These are phyloP conservation scores for Cryphonectria nitschkei DNA, from an alignment of 2,329 filamentous ascomycete species.

Conservation along the genomic window DNA sequence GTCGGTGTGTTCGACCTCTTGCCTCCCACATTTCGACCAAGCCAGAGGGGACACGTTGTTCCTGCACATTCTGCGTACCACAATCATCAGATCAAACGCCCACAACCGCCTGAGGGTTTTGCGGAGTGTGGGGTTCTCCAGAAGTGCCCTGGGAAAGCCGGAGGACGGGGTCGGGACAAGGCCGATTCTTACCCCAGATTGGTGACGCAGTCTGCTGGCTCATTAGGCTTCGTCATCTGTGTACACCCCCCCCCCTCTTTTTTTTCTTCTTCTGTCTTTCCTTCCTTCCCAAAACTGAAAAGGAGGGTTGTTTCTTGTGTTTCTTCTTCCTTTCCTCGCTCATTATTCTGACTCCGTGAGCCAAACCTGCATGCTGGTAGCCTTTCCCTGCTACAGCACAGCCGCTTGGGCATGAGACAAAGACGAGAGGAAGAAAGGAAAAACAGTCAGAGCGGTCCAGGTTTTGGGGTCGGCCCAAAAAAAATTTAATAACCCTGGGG, in stretches of 20 bases:
- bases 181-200: slow-evolving; percentile 28
- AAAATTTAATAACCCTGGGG: slow-evolving; percentile 17
- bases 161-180: slow-evolving; percentile 22
- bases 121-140: slow-evolving; percentile 25
- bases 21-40: not conserved
- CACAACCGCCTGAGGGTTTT: slow-evolving; percentile 22
- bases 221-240: slow-evolving; percentile 2
- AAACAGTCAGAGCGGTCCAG: not conserved
- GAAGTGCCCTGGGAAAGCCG: slow-evolving; percentile 8
- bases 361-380: too few relatives aligned
- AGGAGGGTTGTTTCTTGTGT: too few relatives aligned
- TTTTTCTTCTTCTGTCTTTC: too few relatives aligned
- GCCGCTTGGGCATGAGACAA: not conserved
- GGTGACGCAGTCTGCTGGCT: slow-evolving; percentile 23
- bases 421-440: not conserved
- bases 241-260: not conserved
- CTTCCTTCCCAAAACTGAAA: too few relatives aligned
- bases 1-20: not conserved
- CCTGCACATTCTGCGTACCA: slow-evolving; percentile 16
- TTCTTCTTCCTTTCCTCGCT: too few relatives aligned
- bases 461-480: not conserved
- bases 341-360: not conserved
- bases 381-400: too few relatives aligned
- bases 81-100: slow-evolving; percentile 25
- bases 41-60: slow-evolving; percentile 1